Conservation (phyloP, 371 early-diverging fungal species). For the Lichtheimia corymbifera region DNA sequence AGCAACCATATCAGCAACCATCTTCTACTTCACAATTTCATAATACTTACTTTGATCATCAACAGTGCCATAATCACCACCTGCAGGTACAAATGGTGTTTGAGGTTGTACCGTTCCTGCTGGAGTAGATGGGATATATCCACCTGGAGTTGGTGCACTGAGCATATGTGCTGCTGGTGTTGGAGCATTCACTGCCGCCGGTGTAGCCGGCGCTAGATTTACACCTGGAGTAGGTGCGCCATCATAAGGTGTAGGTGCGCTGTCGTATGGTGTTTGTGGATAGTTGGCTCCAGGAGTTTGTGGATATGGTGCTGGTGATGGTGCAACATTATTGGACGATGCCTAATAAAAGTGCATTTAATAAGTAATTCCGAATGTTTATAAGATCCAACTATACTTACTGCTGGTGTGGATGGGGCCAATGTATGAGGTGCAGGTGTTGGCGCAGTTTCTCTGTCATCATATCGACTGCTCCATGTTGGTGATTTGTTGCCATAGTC, state of each 20-base stretch:
- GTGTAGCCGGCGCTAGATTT: slow-evolving; percentile 52
- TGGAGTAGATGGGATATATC: slow-evolving; percentile 54
- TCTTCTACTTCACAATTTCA: not conserved
- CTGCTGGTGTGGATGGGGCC: slow-evolving; percentile 43
- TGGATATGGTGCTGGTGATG: slow-evolving; percentile 48
- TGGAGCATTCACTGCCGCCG: slow-evolving; percentile 52
- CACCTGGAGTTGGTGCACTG: slow-evolving; percentile 49
- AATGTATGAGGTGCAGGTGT: slow-evolving; percentile 40
- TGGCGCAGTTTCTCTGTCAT: slow-evolving; percentile 39
- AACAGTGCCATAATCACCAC: slow-evolving; percentile 51
- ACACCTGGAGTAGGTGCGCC: slow-evolving; percentile 46
- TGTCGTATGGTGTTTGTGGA: slow-evolving; percentile 38
- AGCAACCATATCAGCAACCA: not conserved
- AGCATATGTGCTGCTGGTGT: slow-evolving; percentile 38
- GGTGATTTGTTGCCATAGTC: slow-evolving; percentile 65
- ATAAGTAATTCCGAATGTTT: not conserved
- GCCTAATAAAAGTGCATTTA: slow-evolving; percentile 10
- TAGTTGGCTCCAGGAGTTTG: slow-evolving; percentile 51
- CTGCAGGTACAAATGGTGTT: slow-evolving; percentile 67
- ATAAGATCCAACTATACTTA: slow-evolving; percentile 10
- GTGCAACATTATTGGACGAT: slow-evolving; percentile 30
- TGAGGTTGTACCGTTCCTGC: slow-evolving; percentile 56
- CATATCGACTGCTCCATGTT: slow-evolving; percentile 25
- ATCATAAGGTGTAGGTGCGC: slow-evolving; percentile 41
- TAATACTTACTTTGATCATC: slow-evolving; percentile 39